These are phyloP conservation scores for Metschnikowia borealis DNA, from an alignment of 805 yeast genomes.

Conservation along the genomic window DNA sequence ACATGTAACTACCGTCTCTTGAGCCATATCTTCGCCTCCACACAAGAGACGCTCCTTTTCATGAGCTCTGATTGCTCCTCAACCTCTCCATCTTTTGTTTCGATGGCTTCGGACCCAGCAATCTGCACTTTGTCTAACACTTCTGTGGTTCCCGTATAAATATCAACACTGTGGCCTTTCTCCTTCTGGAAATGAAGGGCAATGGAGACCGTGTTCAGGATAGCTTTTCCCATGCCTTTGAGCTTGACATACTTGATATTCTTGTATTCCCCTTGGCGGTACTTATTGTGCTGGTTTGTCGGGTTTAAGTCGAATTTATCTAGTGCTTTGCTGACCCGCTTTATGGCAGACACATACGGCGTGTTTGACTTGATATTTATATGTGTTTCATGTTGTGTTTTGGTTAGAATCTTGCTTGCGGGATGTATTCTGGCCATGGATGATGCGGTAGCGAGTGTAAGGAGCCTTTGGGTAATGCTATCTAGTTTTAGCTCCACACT, in stretches of 20 bases:
- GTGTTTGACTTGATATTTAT: constrained; percentile 60
- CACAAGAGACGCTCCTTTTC: constrained; percentile 45
- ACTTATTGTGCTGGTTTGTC: constrained; percentile 19
- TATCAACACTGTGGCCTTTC: constrained; percentile 49
- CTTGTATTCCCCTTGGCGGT: constrained; percentile 32
- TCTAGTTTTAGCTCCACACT: neutral
- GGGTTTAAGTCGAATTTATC: constrained; percentile 34
- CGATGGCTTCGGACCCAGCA: constrained; percentile 9
- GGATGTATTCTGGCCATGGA: neutral
- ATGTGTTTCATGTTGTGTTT: constrained; percentile 31
- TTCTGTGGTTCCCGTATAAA: constrained; percentile 59
- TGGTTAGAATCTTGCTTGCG: neutral
- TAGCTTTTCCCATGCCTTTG: constrained; percentile 70
- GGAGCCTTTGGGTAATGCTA: no score
- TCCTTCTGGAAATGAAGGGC: constrained; percentile 57
- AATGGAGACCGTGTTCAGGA: constrained; percentile 58
- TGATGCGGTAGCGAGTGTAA: no score
- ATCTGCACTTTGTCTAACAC: constrained; percentile 64
- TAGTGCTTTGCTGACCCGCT: constrained; percentile 55
- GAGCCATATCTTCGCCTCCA: constrained; percentile 43
- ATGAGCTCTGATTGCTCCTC: constrained; percentile 33
- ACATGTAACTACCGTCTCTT: constrained; percentile 12
- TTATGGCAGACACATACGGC: constrained; percentile 70
- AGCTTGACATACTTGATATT: constrained; percentile 48
- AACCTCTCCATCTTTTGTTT: constrained; percentile 20